phyloP scores from a whole-genome alignment of 192 early-diverging fungal genomes.

The Ambispora gerdemannii region DNA sequence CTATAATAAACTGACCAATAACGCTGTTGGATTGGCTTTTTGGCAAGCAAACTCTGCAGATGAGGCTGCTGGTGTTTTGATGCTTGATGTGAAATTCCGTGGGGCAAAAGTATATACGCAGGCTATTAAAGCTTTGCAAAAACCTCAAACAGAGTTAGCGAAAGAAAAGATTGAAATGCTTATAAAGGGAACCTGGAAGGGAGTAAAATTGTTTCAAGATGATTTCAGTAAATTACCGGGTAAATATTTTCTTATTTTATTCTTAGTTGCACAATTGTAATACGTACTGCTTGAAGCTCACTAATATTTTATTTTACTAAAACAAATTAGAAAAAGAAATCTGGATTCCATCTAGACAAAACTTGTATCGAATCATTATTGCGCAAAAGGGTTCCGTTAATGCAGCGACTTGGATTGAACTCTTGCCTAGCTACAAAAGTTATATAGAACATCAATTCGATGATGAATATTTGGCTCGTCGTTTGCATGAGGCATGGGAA shows the following conservation, averaged over 20 bases:
- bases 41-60: constrained; percentile 18
- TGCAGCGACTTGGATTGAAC: constrained; percentile 1
- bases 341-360: constrained; percentile 36
- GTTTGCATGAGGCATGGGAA: not conserved
- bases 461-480: not conserved
- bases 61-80: constrained; percentile 39
- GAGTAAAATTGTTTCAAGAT: constrained; percentile 38
- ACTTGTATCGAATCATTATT: constrained; percentile 28
- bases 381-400: constrained; percentile 5
- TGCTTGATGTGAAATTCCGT: constrained; percentile 31
- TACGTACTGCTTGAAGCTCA: no score
- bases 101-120: constrained; percentile 28
- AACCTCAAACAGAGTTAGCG: constrained; percentile 18
- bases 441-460: constrained; percentile 26
- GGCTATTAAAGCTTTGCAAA: constrained; percentile 32
- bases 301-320: not conserved
- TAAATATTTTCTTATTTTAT: not conserved
- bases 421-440: constrained; percentile 7
- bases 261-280: not conserved
- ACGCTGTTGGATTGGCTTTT: constrained; percentile 31
- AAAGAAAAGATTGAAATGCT: constrained; percentile 43
- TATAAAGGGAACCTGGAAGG: constrained; percentile 28
- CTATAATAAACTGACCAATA: constrained; percentile 25
- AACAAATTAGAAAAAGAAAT: constrained; percentile 12
- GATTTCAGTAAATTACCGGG: constrained; percentile 4